Base-by-base conservation (phyloP, 345 rosid genomes). In the Tarenaya hassleriana region DNA sequence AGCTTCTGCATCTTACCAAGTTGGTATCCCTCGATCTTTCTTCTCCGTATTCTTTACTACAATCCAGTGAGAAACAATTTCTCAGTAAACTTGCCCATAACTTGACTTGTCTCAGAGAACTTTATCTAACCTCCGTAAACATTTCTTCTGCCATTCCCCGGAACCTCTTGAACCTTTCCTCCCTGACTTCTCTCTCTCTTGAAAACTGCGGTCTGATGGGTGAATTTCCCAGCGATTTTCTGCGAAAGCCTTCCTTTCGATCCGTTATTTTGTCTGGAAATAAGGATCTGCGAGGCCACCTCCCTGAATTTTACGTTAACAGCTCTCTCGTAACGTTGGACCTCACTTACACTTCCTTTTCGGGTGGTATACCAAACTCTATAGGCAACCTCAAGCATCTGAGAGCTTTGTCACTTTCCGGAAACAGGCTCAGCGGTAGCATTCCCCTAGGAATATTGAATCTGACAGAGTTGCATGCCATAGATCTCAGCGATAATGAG, bases 21-120 rank as follows among this genome's bases (percentile, higher is more conserved):
- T 48, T 59, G 48, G 56, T 48, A 7, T 60, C 34, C 32, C 57
- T 61, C 0, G 52, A 61, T 52, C 60, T 42, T 41, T 55, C 49
- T 7, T 41, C 29, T 55, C 15, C 12, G 10, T 6, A 8, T 3
- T 20, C 4, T n/a, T n/a, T n/a, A n/a, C n/a, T n/a, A n/a, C n/a
- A n/a, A n/a, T n/a, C n/a, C n/a, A n/a, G n/a, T n/a, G n/a, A n/a
- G n/a, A 24, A 24, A 4, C 8, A 14, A n/a, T 46, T 46, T 18
- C 32, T 2, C 29, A 7, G 17, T 15, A 39, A 1, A 2, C 3
- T 24, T 24, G 29, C 5, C 29, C 3, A 24, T 2, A 24, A 5
- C 29, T 24, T 24, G 29, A 24, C 5, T 2, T 2, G 5, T 5
- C 29, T 24, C 2, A 24, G n/a, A 24, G 5, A 24, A 24, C 29